phyloP scores from a whole-genome alignment of 805 yeast species.

The Hanseniaspora mollemarum region DNA sequence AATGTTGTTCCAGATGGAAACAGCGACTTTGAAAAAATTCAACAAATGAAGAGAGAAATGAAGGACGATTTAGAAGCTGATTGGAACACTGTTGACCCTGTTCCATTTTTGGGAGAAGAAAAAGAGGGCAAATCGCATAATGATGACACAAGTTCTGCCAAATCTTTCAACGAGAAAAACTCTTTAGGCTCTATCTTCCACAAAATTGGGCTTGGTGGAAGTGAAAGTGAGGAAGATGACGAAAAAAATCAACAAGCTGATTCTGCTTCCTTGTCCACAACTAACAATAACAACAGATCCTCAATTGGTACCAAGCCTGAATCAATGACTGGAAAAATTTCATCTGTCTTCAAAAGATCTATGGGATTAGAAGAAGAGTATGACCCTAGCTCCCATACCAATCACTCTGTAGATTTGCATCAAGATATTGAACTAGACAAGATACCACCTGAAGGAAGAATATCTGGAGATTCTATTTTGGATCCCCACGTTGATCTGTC shows the following conservation, averaged over 20 bases:
- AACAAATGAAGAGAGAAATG: slow-evolving; percentile 15
- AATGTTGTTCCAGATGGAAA: slow-evolving; percentile 7
- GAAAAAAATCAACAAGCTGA: neutral
- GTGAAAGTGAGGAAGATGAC: slow-evolving; percentile 2
- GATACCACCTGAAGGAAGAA: neutral
- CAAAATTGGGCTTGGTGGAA: neutral
- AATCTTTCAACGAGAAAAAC: neutral
- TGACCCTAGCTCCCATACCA: neutral
- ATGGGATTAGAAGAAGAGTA: slow-evolving; percentile 7
- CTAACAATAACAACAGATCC: neutral
- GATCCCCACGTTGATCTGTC: neutral
- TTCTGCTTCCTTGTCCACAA: neutral
- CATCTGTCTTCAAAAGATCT: slow-evolving; percentile 11
- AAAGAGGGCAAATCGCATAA: neutral
- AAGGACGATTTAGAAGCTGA: slow-evolving; percentile 15
- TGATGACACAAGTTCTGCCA: neutral
- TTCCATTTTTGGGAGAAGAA: slow-evolving; percentile 11
- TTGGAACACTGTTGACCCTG: slow-evolving; percentile 14
- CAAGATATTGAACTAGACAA: neutral
- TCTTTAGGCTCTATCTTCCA: neutral
- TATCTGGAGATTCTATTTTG: slow-evolving; percentile 7
- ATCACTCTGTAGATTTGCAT: neutral
- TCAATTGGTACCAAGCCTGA: neutral
- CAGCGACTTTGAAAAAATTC: slow-evolving; percentile 13
- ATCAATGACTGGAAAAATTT: slow-evolving; percentile 4